Evolutionary conservation across 257 asterid genomes (phyloP).

Genomic region (Craterostigma plantagineum): DNA sequence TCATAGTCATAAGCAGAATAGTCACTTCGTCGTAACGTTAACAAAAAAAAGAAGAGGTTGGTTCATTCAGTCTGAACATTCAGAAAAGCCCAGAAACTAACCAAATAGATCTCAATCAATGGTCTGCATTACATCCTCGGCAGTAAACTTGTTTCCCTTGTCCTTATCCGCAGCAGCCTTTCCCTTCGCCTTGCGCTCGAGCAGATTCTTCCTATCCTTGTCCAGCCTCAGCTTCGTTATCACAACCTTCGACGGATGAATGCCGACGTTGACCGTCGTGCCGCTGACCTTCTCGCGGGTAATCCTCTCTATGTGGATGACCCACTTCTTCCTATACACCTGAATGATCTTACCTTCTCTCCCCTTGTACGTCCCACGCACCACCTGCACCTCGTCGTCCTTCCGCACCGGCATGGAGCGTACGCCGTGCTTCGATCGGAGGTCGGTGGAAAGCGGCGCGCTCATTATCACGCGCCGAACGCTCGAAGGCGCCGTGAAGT

Average conservation of each 20-base stretch:
- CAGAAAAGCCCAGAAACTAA: no score
- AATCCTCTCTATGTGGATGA: conserved; percentile 6
- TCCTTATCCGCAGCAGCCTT: conserved; percentile 9
- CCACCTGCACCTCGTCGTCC: conserved; percentile 20
- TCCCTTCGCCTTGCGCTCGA: conserved; percentile 15
- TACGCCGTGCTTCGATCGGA: conserved; percentile 13
- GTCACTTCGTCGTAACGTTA: no score
- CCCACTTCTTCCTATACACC: conserved; percentile 7
- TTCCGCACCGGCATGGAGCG: conserved; percentile 15
- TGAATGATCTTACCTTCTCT: conserved; percentile 16
- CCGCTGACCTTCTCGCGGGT: conserved; percentile 17
- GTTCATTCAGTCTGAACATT: no score
- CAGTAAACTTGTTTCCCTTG: conserved; percentile 9
- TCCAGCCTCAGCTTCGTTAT: conserved; percentile 10
- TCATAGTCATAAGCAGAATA: no score
- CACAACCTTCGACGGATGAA: no score
- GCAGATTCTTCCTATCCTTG: conserved; percentile 14
- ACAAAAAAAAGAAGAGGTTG: no score
- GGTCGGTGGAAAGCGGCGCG: conserved; percentile 16
- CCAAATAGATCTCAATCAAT: no score
- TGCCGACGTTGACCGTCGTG: neutral
- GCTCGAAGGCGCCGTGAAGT: conserved; percentile 8
- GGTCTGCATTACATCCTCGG: neutral
- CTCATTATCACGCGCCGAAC: conserved; percentile 16
- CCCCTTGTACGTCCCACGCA: conserved; percentile 18